Evolutionary conservation across 768 basidiomycete genomes (phyloP), one percentile per base, ranked within the genome.

Genomic region (Leccinum pellstonianum): DNA sequence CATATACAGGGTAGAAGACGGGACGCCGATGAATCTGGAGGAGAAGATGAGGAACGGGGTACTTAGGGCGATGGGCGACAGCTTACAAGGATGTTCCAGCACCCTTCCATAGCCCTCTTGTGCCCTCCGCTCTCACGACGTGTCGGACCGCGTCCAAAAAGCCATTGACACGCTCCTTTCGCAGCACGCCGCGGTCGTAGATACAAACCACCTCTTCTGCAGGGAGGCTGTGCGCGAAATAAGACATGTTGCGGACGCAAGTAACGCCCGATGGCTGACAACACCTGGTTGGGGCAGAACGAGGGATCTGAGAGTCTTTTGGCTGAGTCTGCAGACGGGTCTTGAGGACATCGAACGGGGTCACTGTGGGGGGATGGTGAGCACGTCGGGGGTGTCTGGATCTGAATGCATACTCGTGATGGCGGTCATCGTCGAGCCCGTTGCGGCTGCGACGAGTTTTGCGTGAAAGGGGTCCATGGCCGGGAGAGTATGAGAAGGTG

Each of bases 321-420:
- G 87, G 88, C 71, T 91, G 94, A 0, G 97, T 98, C 73, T 99
- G 97, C 17, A 99, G 78, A 29, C 97, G 86, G 12, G 96, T 98
- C 75, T 98, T 98, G 65, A 98, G 83, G 56, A 99, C 94, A 75
- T 99, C 97, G 73, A 99, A 99, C 3, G 97, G 97, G 3, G 96
- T 98, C 97, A 99, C 96, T 98, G 58, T 33, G 33, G 55, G 46
- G n/a, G 2, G 9, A 15, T n/a, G 4, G 56, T 68, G 60, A 58
- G 64, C 5, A 60, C 6, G 54, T 27, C 14, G 43, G 23, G 64
- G 60, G 35, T 25, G 48, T 11, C 10, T 14, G 10, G n/a, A 54
- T 17, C 27, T 10, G 5, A 76, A 31, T 9, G n/a, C 85, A 41
- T 69, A 91, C 92, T 94, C 7, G 92, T 92, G 38, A 94, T 75